Base-by-base conservation (phyloP, 768 basidiomycete species). In the Mycena albidolilacea region DNA sequence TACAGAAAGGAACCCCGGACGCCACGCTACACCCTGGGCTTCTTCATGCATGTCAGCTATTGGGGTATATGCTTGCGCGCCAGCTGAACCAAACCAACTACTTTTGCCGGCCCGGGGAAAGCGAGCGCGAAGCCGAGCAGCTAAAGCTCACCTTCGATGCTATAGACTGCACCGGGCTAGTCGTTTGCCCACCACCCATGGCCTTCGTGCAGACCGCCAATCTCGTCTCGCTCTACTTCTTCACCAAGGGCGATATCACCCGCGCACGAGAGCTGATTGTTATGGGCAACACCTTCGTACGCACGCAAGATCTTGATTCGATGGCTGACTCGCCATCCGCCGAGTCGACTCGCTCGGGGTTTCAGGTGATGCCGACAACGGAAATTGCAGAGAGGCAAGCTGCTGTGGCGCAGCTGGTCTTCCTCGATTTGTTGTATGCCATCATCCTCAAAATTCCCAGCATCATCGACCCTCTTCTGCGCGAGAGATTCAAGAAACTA, bases 1-100 rank as follows among this genome's bases (percentile, higher is more conserved):
- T 72, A 23, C 59, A 46, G 15, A 3, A 43, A 11, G 71, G 65
- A 3, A 21, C 38, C 3, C 8, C 43, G n/a, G 55, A 46, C 44
- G 35, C 39, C 41, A 37, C 7, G 41, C 48, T 71, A 1, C 69
- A 74, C 30, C 61, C 69, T 7, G 60, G 48, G 1, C 38, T 74
- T 10, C 46, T 74, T 6, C 66, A 74, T 41, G 73, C 73, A 10
- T 70, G 59, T 39, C 73, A 74, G 57, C 66, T 74, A 7, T 35
- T 74, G 19, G 73, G 73, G 0, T 74, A 48, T 44, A 71, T 71
- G 69, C 50, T 74, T n/a, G 65, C 65, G 14, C 73, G 65, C 3
- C 73, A 70, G 38, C 43, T 66, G 9, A 48, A 61, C 17, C 30
- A 52, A 44, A 48, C 37, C 41, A 46, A 35, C 1, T 70, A 61